Conservation (phyloP, 331 rosid genomes). For the Spiraea crenata region DNA sequence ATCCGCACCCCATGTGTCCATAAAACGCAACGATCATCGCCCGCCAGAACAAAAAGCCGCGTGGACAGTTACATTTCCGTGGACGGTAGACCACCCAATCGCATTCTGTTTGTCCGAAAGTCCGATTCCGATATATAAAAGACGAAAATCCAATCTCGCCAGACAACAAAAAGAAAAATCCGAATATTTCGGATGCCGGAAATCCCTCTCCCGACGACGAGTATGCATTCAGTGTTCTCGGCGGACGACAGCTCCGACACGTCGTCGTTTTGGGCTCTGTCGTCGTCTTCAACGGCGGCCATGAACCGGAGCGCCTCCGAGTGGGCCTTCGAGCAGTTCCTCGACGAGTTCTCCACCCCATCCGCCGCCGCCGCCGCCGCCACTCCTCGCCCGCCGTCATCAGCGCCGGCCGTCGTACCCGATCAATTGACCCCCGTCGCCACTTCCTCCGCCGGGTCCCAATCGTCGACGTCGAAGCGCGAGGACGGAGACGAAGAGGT, state of each 20-base stretch:
- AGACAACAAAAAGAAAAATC: not conserved
- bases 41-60: not conserved
- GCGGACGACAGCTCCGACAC: conserved; percentile 32
- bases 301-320: conserved; percentile 55
- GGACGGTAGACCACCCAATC: not conserved
- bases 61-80: not conserved
- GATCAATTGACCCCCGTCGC: conserved; percentile 23
- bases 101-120: not conserved
- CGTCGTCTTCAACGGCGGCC: conserved; percentile 12
- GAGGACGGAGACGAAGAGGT: conserved; percentile 40
- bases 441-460: conserved; percentile 28
- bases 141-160: not conserved
- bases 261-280: conserved; percentile 14
- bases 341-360: conserved; percentile 41
- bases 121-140: not conserved
- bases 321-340: conserved; percentile 50
- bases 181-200: conserved; percentile 4
- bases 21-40: fast-evolving
- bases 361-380: conserved; percentile 10
- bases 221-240: conserved; percentile 31
- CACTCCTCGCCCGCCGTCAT: conserved; percentile 17
- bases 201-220: not conserved
- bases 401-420: conserved; percentile 13
- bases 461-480: conserved; percentile 43
- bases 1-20: not conserved